Percentiles rank a stretch among this genome's conserved stretches.
phyloP scores from a whole-genome alignment of 1,284 basidiomycete genomes.

The Hymenochaete sp. region DNA sequence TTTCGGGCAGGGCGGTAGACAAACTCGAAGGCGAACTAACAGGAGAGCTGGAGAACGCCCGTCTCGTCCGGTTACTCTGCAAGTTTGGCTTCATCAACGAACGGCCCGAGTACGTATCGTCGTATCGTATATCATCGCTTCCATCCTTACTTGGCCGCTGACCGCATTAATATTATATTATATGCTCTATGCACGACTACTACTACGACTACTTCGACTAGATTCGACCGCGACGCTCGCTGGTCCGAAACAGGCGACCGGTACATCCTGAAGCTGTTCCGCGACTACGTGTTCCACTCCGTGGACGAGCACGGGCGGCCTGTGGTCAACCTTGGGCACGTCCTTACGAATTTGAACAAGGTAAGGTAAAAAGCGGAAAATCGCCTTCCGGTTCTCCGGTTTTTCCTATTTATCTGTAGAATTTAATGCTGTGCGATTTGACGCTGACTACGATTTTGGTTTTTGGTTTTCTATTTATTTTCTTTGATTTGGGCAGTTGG shows the following conservation, averaged over 20 bases:
- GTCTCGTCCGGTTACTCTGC: slow-evolving; percentile 84
- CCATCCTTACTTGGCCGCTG: background rate
- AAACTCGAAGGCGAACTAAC: slow-evolving; percentile 77
- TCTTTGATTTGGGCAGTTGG: slow-evolving; percentile 47
- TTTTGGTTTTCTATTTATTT: background rate
- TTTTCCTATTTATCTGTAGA: background rate
- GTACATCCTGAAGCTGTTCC: slow-evolving; percentile 97
- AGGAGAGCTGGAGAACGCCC: slow-evolving; percentile 92
- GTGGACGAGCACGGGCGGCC: slow-evolving; percentile 88
- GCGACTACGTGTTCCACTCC: slow-evolving; percentile 98
- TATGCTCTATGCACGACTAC: background rate
- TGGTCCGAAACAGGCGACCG: slow-evolving; percentile 99
- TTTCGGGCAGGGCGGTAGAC: slow-evolving; percentile 58
- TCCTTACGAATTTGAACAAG: slow-evolving; percentile 88
- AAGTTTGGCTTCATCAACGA: slow-evolving; percentile 99
- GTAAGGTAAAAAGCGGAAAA: slow-evolving; percentile 28
- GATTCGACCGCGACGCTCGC: slow-evolving; percentile 88
- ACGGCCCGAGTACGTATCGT: slow-evolving; percentile 77
- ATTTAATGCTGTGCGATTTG: background rate
- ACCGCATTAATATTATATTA: background rate
- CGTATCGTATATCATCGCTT: background rate
- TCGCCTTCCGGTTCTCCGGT: background rate
- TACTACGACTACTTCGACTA: slow-evolving; percentile 25
- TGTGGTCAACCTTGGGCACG: slow-evolving; percentile 84
- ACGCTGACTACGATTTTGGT: background rate